Percentiles rank a stretch among this genome's conserved stretches.
Conservation (phyloP, 768 basidiomycete genomes). For the Rickenella mellea region DNA sequence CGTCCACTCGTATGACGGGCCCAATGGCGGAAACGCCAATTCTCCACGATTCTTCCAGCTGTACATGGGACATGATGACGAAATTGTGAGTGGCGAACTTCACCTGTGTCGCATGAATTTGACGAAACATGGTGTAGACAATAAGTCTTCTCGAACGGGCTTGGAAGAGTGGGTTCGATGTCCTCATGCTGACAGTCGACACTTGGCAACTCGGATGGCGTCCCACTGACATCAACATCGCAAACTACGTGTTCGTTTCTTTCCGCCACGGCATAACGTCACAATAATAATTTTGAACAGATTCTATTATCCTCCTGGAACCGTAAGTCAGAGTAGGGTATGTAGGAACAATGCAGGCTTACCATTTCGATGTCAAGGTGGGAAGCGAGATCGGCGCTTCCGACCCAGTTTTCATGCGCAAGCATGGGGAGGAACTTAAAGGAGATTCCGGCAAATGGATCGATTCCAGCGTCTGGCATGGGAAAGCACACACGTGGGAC, state of each 20-base stretch:
- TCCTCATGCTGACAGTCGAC: constrained; percentile 37
- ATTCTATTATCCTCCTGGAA: constrained; percentile 31
- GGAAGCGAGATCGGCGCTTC: constrained; percentile 38
- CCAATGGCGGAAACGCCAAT: constrained; percentile 23
- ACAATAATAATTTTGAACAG: constrained; percentile 9
- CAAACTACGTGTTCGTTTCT: constrained; percentile 33
- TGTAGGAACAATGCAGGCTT: not conserved
- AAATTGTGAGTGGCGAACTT: constrained; percentile 22
- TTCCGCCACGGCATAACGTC: not conserved
- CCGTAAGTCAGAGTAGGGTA: constrained; percentile 7
- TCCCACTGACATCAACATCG: constrained; percentile 37
- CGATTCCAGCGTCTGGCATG: constrained; percentile 38
- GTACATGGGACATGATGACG: constrained; percentile 47
- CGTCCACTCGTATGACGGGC: constrained; percentile 23
- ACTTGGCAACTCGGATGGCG: constrained; percentile 45
- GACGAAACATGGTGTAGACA: constrained; percentile 17
- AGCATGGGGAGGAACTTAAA: constrained; percentile 30
- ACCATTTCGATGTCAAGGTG: constrained; percentile 11
- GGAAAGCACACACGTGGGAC: constrained; percentile 43
- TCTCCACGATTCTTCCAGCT: constrained; percentile 45
- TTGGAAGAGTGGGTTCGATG: constrained; percentile 36
- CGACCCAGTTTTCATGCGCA: constrained; percentile 42
- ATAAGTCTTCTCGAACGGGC: constrained; percentile 37
- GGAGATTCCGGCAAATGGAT: constrained; percentile 38
- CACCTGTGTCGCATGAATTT: not conserved